Conservation (phyloP, 208 protist genomes). For the Trypanosomatidae sp. region DNA sequence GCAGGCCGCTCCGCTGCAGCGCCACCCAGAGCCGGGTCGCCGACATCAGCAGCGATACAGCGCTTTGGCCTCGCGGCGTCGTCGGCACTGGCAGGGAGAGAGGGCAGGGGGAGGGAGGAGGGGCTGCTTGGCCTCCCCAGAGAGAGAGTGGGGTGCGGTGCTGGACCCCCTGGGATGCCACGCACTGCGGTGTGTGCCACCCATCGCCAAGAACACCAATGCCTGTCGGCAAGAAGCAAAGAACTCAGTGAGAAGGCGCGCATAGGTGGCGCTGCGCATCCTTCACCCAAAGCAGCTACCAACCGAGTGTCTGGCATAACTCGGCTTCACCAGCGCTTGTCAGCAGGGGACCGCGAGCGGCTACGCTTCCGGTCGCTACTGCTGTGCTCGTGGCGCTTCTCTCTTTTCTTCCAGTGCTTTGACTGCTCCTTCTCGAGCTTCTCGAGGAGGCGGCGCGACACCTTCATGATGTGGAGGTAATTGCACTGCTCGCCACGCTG, state of each 20-base stretch:
- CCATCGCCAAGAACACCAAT: neutral
- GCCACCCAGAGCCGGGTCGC: neutral
- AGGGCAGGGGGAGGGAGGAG: too few species aligned
- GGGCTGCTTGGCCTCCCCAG: too few species aligned
- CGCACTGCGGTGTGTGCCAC: too few species aligned
- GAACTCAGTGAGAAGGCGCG: neutral
- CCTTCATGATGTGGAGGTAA: conserved; percentile 97
- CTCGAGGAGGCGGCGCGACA: conserved; percentile 80
- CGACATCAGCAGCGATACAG: neutral
- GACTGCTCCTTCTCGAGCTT: conserved; percentile 86
- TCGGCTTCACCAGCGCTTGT: neutral
- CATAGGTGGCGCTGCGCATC: neutral
- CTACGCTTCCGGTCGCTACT: conserved; percentile 49
- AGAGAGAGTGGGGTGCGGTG: too few species aligned
- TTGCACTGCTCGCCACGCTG: conserved; percentile 96
- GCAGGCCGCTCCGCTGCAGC: neutral
- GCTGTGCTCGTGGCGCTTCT: conserved; percentile 30
- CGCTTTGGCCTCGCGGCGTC: neutral
- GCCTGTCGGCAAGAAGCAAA: neutral
- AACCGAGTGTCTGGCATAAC: too few species aligned
- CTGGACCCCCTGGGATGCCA: too few species aligned
- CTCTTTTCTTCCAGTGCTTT: conserved; percentile 74
- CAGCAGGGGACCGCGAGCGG: conserved; percentile 15
- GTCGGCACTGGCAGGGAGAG: too few species aligned
- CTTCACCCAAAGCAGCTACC: neutral